Base-by-base conservation (phyloP, 371 early-diverging fungal species). In the Mortierella polycephala region DNA sequence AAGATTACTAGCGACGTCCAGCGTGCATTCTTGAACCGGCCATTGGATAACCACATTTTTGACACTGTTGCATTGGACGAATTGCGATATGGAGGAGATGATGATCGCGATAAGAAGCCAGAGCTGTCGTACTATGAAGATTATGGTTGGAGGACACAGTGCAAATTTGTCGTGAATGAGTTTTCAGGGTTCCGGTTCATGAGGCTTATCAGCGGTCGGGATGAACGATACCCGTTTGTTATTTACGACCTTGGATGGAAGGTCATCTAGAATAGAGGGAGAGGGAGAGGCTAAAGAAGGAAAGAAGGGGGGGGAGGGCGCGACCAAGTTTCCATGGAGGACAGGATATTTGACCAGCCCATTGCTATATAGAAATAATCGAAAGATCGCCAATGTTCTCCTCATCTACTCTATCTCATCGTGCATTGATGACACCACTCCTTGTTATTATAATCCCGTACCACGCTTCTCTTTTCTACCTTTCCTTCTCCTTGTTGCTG, bases 221-320 rank as follows among this genome's bases (percentile, higher is more conserved):
- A 79, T 47, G 79, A 79, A 65, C 44, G 52, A 55, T 79, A 68
- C 58, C 79, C 79, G 12, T 79, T 71, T 63, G 73, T 79, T 1
- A 57, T 79, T 20, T 79, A 79, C 46, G 79, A 79, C 53, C 60
- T 79, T 47, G 79, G 79, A 10, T 79, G 79, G 79, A 79, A 79
- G 49, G 73, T 79, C 42, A 49, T 79, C 23, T 79, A 62, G 49
- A 60, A 1, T 3, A 50, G 50, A 8, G 49, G 20, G 10, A 13
- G 42, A 47, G 30, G 23, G 3, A 18, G n/a, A 41, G 56, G 5
- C n/a, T 21, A 30, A 49, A 7, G 44, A 8, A 50, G 60, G n/a
- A n/a, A 40, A 6, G 39, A 16, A 41, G 18, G 52, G 16, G 7
- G 45, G 5, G 14, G 21, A 50, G 40, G 49, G 9, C 47, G 47